These are phyloP conservation scores for Leccinum obscurum DNA, from an alignment of 768 basidiomycete species.

Conservation along the genomic window DNA sequence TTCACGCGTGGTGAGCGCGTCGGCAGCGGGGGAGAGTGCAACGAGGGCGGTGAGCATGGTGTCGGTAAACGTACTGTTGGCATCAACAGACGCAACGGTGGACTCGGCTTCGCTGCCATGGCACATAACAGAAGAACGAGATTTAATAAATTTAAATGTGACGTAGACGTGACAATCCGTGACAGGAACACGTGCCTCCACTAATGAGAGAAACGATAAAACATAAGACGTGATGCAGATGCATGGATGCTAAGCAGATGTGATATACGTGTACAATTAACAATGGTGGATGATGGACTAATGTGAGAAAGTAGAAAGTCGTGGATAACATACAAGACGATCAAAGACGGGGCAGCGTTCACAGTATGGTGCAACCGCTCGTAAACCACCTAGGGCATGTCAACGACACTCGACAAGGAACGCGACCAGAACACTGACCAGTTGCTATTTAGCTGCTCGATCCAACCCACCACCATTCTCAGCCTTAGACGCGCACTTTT, in stretches of 20 bases:
- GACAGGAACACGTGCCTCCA: neutral
- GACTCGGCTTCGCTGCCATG: slow-evolving; percentile 20
- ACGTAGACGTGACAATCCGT: slow-evolving; percentile 13
- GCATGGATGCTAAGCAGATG: slow-evolving; percentile 16
- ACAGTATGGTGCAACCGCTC: slow-evolving; percentile 63
- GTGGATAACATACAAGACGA: slow-evolving; percentile 16
- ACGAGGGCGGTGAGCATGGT: neutral
- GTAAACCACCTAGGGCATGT: slow-evolving; percentile 66
- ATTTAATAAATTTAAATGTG: slow-evolving; percentile 6
- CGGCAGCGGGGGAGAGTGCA: slow-evolving; percentile 13
- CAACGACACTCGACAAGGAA: slow-evolving; percentile 19
- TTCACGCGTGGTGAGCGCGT: slow-evolving; percentile 28
- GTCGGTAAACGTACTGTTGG: slow-evolving; percentile 34
- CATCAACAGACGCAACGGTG: slow-evolving; percentile 30
- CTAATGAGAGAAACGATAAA: neutral
- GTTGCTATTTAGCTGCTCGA: slow-evolving; percentile 68
- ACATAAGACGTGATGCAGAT: slow-evolving; percentile 13
- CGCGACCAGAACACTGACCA: slow-evolving; percentile 41
- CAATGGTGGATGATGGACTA: slow-evolving; percentile 12
- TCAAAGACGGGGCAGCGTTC: slow-evolving; percentile 9
- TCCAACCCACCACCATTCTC: slow-evolving; percentile 90
- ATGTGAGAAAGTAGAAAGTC: slow-evolving; percentile 9
- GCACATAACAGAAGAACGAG: neutral
- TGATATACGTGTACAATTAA: slow-evolving; percentile 19
- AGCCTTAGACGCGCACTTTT: slow-evolving; percentile 76